A percentile compares a stretch with the other conserved stretches of the same genome.
These are phyloP conservation scores for Arabidopsis arenosa DNA, from an alignment of 345 rosid species.

Conservation along the genomic window DNA sequence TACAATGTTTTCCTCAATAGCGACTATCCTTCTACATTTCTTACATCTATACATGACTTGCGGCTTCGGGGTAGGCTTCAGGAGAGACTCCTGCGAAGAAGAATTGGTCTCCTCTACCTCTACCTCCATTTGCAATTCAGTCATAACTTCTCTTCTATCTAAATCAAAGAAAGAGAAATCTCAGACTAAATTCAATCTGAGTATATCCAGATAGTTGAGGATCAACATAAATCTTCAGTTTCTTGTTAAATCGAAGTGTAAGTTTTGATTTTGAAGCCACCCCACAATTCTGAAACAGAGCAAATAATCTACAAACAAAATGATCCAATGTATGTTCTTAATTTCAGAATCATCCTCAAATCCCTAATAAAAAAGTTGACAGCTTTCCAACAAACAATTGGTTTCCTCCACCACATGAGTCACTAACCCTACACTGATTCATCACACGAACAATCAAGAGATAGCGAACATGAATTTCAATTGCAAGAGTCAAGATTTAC, in stretches of 20 bases:
- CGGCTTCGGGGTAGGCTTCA: constrained; percentile 56
- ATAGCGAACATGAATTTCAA: background rate
- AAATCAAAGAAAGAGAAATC: background rate
- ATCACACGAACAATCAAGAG: background rate
- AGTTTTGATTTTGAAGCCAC: constrained; percentile 16
- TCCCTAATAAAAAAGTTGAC: background rate
- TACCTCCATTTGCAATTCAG: constrained; percentile 42
- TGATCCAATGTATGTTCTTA: background rate
- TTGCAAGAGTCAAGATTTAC: background rate
- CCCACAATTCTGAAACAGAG: constrained; percentile 25
- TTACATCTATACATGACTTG: constrained; percentile 77
- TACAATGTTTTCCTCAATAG: constrained; percentile 68
- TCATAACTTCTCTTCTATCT: constrained; percentile 13
- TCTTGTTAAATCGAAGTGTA: background rate
- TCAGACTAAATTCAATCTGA: constrained; percentile 14
- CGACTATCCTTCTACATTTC: constrained; percentile 80
- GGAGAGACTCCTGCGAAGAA: constrained; percentile 31
- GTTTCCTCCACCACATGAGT: background rate
- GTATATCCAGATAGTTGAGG: background rate
- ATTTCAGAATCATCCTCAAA: background rate
- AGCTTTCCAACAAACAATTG: constrained; percentile 7
- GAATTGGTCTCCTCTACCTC: constrained; percentile 31
- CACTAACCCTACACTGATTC: constrained; percentile 3
- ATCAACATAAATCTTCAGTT: background rate
- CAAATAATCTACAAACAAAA: background rate